Evolutionary conservation across 2,329 filamentous ascomycete species (phyloP).

Genomic region (Hypocrella siamensis): DNA sequence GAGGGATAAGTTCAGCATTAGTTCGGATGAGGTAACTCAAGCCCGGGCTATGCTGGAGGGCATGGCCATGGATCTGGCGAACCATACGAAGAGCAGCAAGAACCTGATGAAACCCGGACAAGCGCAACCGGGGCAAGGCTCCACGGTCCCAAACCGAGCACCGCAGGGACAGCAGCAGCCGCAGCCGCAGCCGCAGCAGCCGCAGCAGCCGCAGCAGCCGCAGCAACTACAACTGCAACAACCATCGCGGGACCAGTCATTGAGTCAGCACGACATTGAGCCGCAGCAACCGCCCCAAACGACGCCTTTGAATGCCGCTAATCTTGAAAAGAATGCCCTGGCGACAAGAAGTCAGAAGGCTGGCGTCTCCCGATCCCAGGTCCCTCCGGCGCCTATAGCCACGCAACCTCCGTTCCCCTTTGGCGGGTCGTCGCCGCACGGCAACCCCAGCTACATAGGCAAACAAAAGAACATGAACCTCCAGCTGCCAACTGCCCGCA

Average conservation of each 20-base stretch:
- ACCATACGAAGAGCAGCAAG: constrained; percentile 13
- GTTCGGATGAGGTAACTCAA: constrained; percentile 32
- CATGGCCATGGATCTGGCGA: constrained; percentile 34
- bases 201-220: constrained; percentile 17
- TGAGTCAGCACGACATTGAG: neutral
- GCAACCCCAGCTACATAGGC: constrained; percentile 38
- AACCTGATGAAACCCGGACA: constrained; percentile 11
- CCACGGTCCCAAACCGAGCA: constrained; percentile 12
- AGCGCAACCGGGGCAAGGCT: constrained; percentile 10
- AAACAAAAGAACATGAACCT: constrained; percentile 38
- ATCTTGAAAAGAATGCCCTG: constrained; percentile 35
- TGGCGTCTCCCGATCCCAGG: constrained; percentile 28
- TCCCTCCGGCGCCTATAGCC: constrained; percentile 41
- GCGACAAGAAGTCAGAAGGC: constrained; percentile 24
- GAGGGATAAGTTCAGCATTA: constrained; percentile 35
- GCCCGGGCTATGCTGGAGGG: constrained; percentile 30
- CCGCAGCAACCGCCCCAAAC: constrained; percentile 6
- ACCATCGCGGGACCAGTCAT: constrained; percentile 10
- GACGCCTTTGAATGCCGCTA: constrained; percentile 26
- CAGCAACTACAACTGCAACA: constrained; percentile 11
- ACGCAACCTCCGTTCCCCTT: constrained; percentile 41
- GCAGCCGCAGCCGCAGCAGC: constrained; percentile 12
- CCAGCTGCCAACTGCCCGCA: constrained; percentile 40
- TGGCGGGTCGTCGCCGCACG: constrained; percentile 40
- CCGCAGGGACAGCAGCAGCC: constrained; percentile 4